A percentile compares a stretch with the other conserved stretches of the same genome.
Conservation (phyloP, 2,329 filamentous ascomycete species). For the Sarocladiaceae sp. region DNA sequence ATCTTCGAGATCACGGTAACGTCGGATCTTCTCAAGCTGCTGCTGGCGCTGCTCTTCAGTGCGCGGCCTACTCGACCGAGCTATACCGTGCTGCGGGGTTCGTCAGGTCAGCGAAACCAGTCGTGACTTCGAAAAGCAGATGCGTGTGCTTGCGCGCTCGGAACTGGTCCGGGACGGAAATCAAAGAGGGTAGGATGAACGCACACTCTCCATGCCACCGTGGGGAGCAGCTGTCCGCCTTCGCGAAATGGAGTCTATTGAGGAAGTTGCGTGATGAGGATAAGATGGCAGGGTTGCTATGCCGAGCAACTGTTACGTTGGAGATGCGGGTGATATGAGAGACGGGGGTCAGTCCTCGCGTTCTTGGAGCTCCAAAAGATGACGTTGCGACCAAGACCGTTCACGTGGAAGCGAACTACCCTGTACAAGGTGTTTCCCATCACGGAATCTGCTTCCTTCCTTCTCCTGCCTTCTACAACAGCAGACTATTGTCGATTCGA, state of each 20-base stretch:
- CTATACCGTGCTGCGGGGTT: slow-evolving; percentile 69
- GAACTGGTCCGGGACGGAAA: not conserved
- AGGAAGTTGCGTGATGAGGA: not conserved
- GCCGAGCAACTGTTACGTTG: slow-evolving; percentile 1
- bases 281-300: too few relatives aligned
- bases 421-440: not conserved
- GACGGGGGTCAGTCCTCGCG: not conserved
- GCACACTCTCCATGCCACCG: slow-evolving; percentile 7
- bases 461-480: not conserved
- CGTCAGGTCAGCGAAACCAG: slow-evolving; percentile 18
- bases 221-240: not conserved
- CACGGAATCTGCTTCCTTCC: not conserved
- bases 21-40: slow-evolving; percentile 70
- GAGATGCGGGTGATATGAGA: not conserved
- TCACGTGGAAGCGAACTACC: not conserved
- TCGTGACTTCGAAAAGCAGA: slow-evolving; percentile 12
- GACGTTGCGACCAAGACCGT: not conserved
- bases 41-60: slow-evolving; percentile 67
- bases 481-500: too few relatives aligned
- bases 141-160: not conserved
- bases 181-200: slow-evolving; percentile 7
- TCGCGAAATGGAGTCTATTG: not conserved
- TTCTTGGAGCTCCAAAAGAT: not conserved
- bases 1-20: slow-evolving; percentile 69
- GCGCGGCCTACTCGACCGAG: slow-evolving; percentile 58